Evolutionary conservation across 164 flowering plant species (phyloP).

Genomic region (Dillenia suffruticosa): DNA sequence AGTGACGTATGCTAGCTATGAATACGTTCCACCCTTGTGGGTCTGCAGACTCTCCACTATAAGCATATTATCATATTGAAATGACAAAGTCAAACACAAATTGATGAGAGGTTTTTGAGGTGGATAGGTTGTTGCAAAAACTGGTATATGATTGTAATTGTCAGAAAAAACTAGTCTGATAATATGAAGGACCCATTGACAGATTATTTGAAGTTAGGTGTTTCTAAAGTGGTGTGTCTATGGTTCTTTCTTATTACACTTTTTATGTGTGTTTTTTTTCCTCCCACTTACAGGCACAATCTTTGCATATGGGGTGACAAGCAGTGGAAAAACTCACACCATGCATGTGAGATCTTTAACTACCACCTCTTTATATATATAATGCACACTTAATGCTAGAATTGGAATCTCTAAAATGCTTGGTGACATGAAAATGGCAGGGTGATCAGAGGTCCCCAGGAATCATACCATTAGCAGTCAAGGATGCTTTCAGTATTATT

Average conservation of each 20-base stretch:
- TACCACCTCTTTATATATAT: neutral
- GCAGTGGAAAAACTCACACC: conserved; percentile 96
- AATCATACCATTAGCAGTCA: conserved; percentile 90
- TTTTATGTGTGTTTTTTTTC: neutral
- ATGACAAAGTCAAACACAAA: too few relatives aligned
- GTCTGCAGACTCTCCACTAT: too few relatives aligned
- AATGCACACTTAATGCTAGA: neutral
- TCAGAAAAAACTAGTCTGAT: too few relatives aligned
- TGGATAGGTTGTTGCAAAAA: too few relatives aligned
- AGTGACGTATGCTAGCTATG: too few relatives aligned
- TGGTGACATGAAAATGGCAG: conserved; percentile 29
- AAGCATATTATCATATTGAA: too few relatives aligned
- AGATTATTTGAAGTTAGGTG: too few relatives aligned
- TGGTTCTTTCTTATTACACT: neutral
- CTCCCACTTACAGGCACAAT: conserved; percentile 51
- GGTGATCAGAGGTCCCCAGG: conserved; percentile 99
- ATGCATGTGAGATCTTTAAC: conserved; percentile 66
- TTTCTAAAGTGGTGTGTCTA: too few relatives aligned
- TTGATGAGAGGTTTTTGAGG: too few relatives aligned
- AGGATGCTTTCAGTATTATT: conserved; percentile 93
- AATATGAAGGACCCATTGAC: too few relatives aligned
- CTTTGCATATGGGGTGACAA: conserved; percentile 97
- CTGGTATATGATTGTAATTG: too few relatives aligned
- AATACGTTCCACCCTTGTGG: too few relatives aligned
- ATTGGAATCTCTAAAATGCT: neutral